phyloP scores from a whole-genome alignment of 225 moss, liverwort and hornwort species.

The Polytrichum commune region DNA sequence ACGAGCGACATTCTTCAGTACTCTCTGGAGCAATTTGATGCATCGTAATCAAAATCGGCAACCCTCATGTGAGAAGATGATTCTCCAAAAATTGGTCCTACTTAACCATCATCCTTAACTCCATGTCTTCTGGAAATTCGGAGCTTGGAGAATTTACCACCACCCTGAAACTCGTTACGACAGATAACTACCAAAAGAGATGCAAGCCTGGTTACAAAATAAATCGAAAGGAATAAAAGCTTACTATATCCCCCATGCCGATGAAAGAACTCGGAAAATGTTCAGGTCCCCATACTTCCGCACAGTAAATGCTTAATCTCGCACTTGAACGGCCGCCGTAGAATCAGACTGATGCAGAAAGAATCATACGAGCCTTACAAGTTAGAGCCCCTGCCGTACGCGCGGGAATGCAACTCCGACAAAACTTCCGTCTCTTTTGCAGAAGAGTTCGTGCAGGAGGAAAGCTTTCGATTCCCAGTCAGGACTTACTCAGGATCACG shows the following conservation, averaged over 20 bases:
- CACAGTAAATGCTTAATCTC: background rate
- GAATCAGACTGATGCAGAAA: too few relatives aligned
- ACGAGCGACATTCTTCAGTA: background rate
- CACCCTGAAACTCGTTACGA: background rate
- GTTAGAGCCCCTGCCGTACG: too few relatives aligned
- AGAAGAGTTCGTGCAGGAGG: too few relatives aligned
- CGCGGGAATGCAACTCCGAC: too few relatives aligned
- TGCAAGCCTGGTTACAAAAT: too few relatives aligned
- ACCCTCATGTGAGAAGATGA: background rate
- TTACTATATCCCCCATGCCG: background rate
- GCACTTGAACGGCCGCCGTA: too few relatives aligned
- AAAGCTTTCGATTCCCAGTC: too few relatives aligned
- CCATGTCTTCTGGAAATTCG: background rate
- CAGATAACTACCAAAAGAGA: too few relatives aligned
- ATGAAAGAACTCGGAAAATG: background rate
- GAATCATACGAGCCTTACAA: too few relatives aligned
- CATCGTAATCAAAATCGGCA: too few relatives aligned
- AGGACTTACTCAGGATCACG: too few relatives aligned
- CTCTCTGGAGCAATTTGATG: background rate
- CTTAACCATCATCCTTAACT: background rate
- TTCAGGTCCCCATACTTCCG: background rate
- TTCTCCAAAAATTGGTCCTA: background rate
- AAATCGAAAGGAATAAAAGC: background rate
- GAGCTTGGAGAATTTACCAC: background rate
- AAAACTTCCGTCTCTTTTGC: too few relatives aligned